These are phyloP conservation scores for Hypoxylon subgilvum DNA, from an alignment of 495 filamentous ascomycete genomes.

Conservation along the genomic window DNA sequence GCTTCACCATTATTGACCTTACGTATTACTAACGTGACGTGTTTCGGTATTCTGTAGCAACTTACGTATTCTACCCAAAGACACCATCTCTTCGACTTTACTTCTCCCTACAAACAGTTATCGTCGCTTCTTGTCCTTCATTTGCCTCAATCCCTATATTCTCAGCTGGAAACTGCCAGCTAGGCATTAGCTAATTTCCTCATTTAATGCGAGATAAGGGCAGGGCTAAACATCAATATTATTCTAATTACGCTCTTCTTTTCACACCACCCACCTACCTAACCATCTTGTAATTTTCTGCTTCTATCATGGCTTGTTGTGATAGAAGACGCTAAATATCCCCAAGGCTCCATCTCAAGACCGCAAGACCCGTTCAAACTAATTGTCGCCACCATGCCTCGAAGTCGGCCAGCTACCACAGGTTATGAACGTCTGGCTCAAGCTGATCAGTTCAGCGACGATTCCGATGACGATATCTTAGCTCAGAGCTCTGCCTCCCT, in stretches of 20 bases:
- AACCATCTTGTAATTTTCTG: neutral
- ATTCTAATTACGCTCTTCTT: neutral
- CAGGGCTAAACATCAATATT: constrained; percentile 14
- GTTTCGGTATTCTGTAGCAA: constrained; percentile 21
- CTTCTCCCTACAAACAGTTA: neutral
- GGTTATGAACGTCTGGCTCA: constrained; percentile 93
- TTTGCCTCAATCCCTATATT: too few species aligned
- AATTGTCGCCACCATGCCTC: constrained; percentile 39
- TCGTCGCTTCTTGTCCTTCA: constrained; percentile 13
- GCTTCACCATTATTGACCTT: neutral
- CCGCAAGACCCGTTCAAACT: constrained; percentile 4
- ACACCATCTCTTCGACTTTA: constrained; percentile 3
- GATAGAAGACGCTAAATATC: constrained; percentile 23
- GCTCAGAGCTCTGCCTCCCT: constrained; percentile 60
- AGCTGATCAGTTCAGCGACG: constrained; percentile 83
- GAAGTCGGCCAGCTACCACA: constrained; percentile 73
- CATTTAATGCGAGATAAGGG: constrained; percentile 35
- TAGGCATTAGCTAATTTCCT: constrained; percentile 11
- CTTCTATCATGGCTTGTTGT: neutral
- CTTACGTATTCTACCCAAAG: neutral
- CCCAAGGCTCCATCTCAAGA: too few species aligned
- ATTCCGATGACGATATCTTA: constrained; percentile 69
- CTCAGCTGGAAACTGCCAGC: constrained; percentile 21
- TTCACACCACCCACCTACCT: too few species aligned
- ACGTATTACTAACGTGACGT: constrained; percentile 26